phyloP scores from a whole-genome alignment of 306 rosid species.

The Citrullus colocynthis region DNA sequence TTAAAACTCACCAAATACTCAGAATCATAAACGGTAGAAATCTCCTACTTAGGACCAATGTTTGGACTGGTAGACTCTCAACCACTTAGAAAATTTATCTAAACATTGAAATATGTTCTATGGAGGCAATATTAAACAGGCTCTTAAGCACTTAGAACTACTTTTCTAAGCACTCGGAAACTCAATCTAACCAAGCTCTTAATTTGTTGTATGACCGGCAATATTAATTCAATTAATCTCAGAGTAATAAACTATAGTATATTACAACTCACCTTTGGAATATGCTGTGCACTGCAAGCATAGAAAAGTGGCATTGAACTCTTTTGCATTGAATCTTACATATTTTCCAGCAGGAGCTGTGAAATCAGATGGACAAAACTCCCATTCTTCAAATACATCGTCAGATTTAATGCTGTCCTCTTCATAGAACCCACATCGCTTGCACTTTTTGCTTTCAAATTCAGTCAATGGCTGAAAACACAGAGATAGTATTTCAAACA shows the following conservation, averaged over 20 bases:
- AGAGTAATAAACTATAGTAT: not conserved
- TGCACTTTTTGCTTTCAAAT: slow-evolving; percentile 51
- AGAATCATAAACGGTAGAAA: not conserved
- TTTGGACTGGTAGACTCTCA: too few relatives aligned
- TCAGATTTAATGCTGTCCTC: slow-evolving; percentile 42
- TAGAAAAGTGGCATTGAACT: slow-evolving; percentile 54
- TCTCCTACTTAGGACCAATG: too few relatives aligned
- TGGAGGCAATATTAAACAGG: too few relatives aligned
- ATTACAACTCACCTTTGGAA: slow-evolving; percentile 37
- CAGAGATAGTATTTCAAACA: slow-evolving; percentile 14
- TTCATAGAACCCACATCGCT: slow-evolving; percentile 89
- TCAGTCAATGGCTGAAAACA: slow-evolving; percentile 75
- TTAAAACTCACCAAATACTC: not conserved
- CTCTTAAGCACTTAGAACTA: too few relatives aligned
- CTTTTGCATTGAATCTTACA: slow-evolving; percentile 35
- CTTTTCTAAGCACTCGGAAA: too few relatives aligned
- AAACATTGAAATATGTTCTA: too few relatives aligned
- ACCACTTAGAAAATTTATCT: too few relatives aligned
- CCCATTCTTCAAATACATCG: slow-evolving; percentile 81
- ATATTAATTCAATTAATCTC: not conserved
- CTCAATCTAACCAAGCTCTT: too few relatives aligned
- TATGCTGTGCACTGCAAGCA: slow-evolving; percentile 44
- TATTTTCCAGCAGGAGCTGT: slow-evolving; percentile 40
- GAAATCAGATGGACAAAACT: slow-evolving; percentile 81
- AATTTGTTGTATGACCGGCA: not conserved